Base-by-base conservation (phyloP, 1,284 basidiomycete genomes). In the Fistulinella staudtii region DNA sequence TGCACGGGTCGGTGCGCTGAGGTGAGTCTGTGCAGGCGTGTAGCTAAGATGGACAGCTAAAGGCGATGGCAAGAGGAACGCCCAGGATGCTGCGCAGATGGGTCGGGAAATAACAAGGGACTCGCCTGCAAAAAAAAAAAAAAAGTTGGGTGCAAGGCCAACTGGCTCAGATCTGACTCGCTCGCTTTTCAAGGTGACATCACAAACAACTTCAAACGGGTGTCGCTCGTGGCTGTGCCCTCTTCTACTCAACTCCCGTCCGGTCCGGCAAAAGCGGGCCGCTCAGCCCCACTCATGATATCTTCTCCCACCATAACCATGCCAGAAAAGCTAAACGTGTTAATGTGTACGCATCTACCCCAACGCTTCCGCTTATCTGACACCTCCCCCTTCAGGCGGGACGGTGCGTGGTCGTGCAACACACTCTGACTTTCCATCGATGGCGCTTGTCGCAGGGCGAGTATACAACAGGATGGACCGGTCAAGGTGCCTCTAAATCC, bases 391-490 rank as follows among this genome's bases (percentile, higher is more conserved):
- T 30, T 21, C 41, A 85, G 83, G 84, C 61, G 84, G 83, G 56
- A 82, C 84, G 49, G 80, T 80, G 61, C 56, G 74, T 64, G 22
- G 18, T 31, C n/a, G n/a, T n/a, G n/a, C n/a, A n/a, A 21, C 9
- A 6, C 15, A n/a, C 17, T 8, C 31, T 29, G 20, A 25, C 23
- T 8, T 14, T 28, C 24, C n/a, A 36, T 34, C 41, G 3, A 31
- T 34, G 15, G 35, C 31, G 14, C 17, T 21, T 18, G 10, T 41
- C 18, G 15, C 14, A 85, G 83, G 88, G 88, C 38, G 87, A 93
- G 72, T 94, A 95, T 68, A 95, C 93, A 46, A 95, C 93, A 41
- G 93, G 93, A 63, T 94, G 89, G 84, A 92, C 90, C 5, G 84
- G 82, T 14, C 79, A 83, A 27, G 89, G 91, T n/a, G 86, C 88